These are phyloP conservation scores for Alternaria burnsii DNA, from an alignment of 2,329 filamentous ascomycete genomes.

Conservation along the genomic window DNA sequence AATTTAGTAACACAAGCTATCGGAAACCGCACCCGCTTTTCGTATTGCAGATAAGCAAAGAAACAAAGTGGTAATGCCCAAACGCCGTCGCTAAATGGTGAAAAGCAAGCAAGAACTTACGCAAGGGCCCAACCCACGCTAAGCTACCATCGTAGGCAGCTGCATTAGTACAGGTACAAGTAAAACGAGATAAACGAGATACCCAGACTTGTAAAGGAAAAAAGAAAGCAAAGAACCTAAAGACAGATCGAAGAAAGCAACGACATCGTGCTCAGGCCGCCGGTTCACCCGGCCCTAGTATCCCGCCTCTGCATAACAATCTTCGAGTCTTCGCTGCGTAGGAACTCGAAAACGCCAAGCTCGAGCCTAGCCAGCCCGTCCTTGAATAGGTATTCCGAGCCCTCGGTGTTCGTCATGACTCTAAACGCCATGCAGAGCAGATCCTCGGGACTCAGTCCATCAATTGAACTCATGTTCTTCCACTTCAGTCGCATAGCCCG, in stretches of 20 bases:
- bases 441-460: conserved; percentile 45
- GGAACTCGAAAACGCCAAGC: conserved; percentile 42
- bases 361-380: conserved; percentile 42
- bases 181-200: conserved; percentile 1
- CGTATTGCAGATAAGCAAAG: background rate
- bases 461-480: conserved; percentile 48
- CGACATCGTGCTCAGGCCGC: background rate
- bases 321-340: conserved; percentile 42
- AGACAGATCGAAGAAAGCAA: background rate
- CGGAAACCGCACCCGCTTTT: background rate
- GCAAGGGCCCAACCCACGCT: conserved; percentile 3
- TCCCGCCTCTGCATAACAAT: conserved; percentile 43
- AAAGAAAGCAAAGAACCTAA: background rate
- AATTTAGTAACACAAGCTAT: conserved; percentile 15
- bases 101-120: background rate
- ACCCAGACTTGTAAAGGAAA: background rate
- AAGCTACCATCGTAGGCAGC: conserved; percentile 10
- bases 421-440: conserved; percentile 44
- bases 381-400: conserved; percentile 46
- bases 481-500: conserved; percentile 46
- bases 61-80: conserved; percentile 5
- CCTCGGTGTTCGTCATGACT: conserved; percentile 45
- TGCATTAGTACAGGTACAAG: conserved; percentile 9
- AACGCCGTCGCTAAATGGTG: conserved; percentile 40
- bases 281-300: conserved; percentile 10